Evolutionary conservation across 2,329 filamentous ascomycete species (phyloP).

Genomic region (Blumeria graminis): DNA sequence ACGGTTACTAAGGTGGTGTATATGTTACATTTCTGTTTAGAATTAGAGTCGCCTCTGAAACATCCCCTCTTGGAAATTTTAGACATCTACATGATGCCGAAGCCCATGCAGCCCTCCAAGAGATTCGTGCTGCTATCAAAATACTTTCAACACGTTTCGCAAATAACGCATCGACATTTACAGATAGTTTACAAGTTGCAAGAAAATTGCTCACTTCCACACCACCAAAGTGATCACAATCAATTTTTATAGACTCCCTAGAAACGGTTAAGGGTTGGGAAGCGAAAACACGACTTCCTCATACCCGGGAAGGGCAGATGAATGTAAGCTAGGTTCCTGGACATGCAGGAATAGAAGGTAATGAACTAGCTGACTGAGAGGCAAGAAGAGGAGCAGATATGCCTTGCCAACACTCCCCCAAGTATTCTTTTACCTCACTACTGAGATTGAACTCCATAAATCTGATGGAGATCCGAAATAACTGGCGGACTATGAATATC

Average conservation of each 20-base stretch:
- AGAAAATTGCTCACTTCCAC: too few species aligned
- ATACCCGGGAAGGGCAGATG: not conserved
- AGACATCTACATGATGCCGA: not conserved
- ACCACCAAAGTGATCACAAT: too few species aligned
- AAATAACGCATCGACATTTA: not conserved
- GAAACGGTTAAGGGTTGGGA: not conserved
- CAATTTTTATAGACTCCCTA: too few species aligned
- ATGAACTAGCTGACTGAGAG: too few species aligned
- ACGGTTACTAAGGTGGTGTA: not conserved
- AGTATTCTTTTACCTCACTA: too few species aligned
- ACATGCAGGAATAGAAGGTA: not conserved
- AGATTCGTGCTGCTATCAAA: not conserved
- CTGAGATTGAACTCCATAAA: too few species aligned
- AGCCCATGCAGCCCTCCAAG: not conserved
- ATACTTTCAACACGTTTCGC: not conserved
- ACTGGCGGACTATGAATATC: too few species aligned
- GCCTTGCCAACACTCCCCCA: too few species aligned
- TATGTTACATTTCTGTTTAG: not conserved
- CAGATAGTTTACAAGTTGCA: not conserved
- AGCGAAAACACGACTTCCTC: not conserved
- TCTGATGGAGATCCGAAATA: too few species aligned
- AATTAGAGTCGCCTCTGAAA: not conserved
- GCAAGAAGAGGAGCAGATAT: too few species aligned
- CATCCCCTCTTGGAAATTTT: not conserved
- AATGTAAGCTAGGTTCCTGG: too few species aligned